Base-by-base conservation (phyloP, 78 protist genomes). In the Polysphondylium violaceum region DNA sequence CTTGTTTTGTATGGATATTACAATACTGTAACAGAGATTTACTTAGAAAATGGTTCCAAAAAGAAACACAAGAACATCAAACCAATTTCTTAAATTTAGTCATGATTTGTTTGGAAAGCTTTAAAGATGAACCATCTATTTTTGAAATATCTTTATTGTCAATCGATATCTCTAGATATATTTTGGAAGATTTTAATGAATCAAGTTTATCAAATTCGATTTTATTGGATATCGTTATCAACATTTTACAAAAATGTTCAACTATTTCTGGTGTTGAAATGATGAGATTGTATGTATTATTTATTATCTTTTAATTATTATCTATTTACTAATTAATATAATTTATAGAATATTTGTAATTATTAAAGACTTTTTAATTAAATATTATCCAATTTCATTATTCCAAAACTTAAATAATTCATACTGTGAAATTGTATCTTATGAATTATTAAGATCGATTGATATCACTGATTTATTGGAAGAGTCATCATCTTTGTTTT, bases 71-170 rank as follows among this genome's bases (percentile, higher is more conserved):
- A 43, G 55, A 43, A 7, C 63, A 74, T 41, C 77, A 83, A 44
- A 50, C 47, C 17, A 83, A 31, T n/a, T 61, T 83, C 51, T 44
- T 83, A 12, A 41, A 36, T 21, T 16, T 83, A 0, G 40, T 83
- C 16, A 35, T 58, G 41, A 38, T 69, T 40, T 35, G 74, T 11
- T 56, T 83, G 27, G 91, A 83, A 3, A 69, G 61, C 11, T 83
- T 83, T 27, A 83, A 83, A 31, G 72, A 67, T 29, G 91, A 83
- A 83, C 81, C 77, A 59, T 83, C 91, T 2, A 83, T 83, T 38
- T 74, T 55, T 43, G 91, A 83, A 58, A 83, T 83, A 19, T 31
- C 76, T 19, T 40, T 71, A 9, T 43, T 83, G 3, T 60, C 59
- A 4, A 69, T 83, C 43, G 91, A 83, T 43, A 58, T 83, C 7